A percentile compares a stretch with the other conserved stretches of the same genome.
Evolutionary conservation across 805 yeast genomes (phyloP).

Genomic region (Ogataea methylovora): DNA sequence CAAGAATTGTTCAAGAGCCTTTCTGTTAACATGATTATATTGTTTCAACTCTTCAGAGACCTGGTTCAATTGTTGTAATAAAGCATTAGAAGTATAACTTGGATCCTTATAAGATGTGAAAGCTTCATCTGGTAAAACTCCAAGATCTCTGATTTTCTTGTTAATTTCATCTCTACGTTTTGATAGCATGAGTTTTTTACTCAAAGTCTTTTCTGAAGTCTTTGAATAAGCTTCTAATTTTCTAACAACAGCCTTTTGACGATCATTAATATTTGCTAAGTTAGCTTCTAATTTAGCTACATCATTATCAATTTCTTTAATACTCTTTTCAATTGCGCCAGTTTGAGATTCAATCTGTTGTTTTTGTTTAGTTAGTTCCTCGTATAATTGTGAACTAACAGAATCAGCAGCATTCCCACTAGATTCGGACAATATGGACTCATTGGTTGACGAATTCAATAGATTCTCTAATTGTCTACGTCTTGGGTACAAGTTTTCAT

Average conservation of each 20-base stretch:
- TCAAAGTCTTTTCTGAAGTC: conserved; percentile 53
- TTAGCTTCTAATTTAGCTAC: conserved; percentile 28
- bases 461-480: conserved; percentile 26
- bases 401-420: conserved; percentile 11
- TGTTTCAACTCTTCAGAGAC: conserved; percentile 52
- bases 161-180: conserved; percentile 66
- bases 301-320: conserved; percentile 23
- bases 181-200: conserved; percentile 51
- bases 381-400: neutral
- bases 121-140: conserved; percentile 86
- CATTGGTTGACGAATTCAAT: conserved; percentile 5
- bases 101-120: conserved; percentile 39
- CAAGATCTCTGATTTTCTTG: conserved; percentile 69
- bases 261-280: conserved; percentile 44
- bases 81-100: conserved; percentile 36
- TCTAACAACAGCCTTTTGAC: conserved; percentile 45
- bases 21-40: conserved; percentile 76
- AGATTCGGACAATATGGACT: conserved; percentile 9
- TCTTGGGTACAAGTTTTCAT: conserved; percentile 51
- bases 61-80: conserved; percentile 45
- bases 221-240: conserved; percentile 57
- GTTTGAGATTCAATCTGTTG: conserved; percentile 21
- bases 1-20: conserved; percentile 78
- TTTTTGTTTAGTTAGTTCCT: neutral
- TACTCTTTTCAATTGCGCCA: conserved; percentile 18